A percentile compares a stretch with the other conserved stretches of the same genome.
Conservation (phyloP, 441 rosid species). For the Gossypium gossypioides region DNA sequence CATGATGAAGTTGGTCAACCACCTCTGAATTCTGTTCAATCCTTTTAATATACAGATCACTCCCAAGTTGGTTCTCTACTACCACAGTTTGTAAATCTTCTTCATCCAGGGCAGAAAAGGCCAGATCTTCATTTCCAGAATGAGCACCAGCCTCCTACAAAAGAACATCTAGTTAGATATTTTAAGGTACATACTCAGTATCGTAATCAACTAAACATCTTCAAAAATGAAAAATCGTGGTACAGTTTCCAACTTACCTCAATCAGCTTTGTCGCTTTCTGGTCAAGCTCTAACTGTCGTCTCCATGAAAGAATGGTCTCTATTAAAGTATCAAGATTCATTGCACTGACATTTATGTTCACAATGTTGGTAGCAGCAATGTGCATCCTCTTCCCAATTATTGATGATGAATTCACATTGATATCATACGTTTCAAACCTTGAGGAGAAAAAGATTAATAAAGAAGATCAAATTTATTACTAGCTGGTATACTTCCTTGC, state of each 20-base stretch:
- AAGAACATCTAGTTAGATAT: slow-evolving; percentile 20
- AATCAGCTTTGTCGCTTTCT: slow-evolving; percentile 63
- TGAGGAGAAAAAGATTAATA: slow-evolving; percentile 14
- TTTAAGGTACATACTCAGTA: neutral
- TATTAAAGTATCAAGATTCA: slow-evolving; percentile 73
- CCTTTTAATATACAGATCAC: slow-evolving; percentile 71
- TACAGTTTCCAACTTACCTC: slow-evolving; percentile 38
- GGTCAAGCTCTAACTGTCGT: slow-evolving; percentile 80
- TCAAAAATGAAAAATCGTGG: neutral
- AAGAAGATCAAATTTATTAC: slow-evolving; percentile 8
- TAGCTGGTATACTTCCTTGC: slow-evolving; percentile 6
- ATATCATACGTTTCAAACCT: slow-evolving; percentile 93
- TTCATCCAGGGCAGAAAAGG: slow-evolving; percentile 87
- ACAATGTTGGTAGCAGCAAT: slow-evolving; percentile 76
- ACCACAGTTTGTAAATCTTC: slow-evolving; percentile 83
- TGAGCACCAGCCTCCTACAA: slow-evolving; percentile 51
- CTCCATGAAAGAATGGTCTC: slow-evolving; percentile 88
- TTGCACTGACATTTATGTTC: slow-evolving; percentile 82
- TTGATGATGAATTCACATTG: slow-evolving; percentile 44
- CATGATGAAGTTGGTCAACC: slow-evolving; percentile 51
- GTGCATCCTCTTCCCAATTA: slow-evolving; percentile 74
- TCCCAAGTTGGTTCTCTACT: slow-evolving; percentile 84
- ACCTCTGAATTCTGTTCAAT: slow-evolving; percentile 52
- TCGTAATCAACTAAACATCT: neutral
- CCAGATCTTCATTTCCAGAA: slow-evolving; percentile 41